A percentile compares a stretch with the other conserved stretches of the same genome.
Evolutionary conservation across 176 grass and related monocot species (phyloP).

Genomic region (Avena sativa): DNA sequence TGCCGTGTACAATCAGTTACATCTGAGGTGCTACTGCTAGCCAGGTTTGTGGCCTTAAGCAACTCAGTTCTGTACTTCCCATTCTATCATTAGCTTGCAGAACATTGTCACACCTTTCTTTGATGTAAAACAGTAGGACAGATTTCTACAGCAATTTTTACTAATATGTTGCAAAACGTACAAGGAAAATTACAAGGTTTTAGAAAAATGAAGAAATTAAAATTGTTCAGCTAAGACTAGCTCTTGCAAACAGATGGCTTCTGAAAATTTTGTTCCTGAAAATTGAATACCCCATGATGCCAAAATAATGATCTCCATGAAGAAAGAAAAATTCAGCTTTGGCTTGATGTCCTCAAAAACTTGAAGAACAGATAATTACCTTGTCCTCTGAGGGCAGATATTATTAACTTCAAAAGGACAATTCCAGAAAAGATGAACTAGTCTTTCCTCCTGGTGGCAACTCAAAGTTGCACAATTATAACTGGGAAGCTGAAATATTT

Average conservation of each 20-base stretch:
- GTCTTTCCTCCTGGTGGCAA: background rate
- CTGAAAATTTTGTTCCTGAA: no score
- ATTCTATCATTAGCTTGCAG: background rate
- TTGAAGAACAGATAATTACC: background rate
- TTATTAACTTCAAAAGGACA: background rate
- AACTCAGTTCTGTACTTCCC: background rate
- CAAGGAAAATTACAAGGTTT: background rate
- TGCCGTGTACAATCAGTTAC: slow-evolving; percentile 55
- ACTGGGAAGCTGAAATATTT: background rate
- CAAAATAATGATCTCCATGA: background rate
- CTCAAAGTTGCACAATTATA: background rate
- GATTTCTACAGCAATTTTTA: background rate
- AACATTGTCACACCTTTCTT: background rate
- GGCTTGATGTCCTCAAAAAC: no score
- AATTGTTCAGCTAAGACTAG: slow-evolving; percentile 6
- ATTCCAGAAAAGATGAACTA: background rate
- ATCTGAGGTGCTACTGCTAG: slow-evolving; percentile 62
- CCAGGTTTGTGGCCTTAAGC: slow-evolving; percentile 45
- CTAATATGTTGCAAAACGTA: background rate
- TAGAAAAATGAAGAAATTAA: background rate
- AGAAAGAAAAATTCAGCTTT: background rate
- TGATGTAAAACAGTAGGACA: background rate
- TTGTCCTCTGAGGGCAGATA: background rate
- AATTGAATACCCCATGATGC: background rate
- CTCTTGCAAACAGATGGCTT: background rate